A percentile compares a stretch with the other conserved stretches of the same genome.
Evolutionary conservation across 306 rosid species (phyloP).

Genomic region (Ormosia emarginata): DNA sequence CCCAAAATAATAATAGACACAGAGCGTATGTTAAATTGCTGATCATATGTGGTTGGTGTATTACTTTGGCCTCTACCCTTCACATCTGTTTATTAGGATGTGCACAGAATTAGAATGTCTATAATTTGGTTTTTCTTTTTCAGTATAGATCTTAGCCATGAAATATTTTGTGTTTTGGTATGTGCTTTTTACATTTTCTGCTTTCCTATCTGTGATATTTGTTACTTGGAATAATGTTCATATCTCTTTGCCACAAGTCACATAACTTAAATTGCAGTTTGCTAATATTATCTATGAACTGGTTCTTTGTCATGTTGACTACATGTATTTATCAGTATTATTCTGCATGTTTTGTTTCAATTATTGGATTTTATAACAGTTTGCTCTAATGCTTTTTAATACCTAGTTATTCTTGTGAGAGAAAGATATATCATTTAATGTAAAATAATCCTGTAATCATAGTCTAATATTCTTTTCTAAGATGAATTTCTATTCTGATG

Average conservation of each 20-base stretch:
- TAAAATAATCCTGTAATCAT: neutral
- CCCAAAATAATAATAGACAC: neutral
- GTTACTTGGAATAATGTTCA: neutral
- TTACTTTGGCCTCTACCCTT: neutral
- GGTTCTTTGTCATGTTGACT: neutral
- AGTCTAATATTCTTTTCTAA: neutral
- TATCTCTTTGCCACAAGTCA: neutral
- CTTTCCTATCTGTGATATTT: neutral
- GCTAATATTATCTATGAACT: neutral
- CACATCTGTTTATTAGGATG: neutral
- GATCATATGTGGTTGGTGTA: neutral
- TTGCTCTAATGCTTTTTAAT: neutral
- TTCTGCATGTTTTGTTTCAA: neutral
- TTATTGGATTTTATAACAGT: neutral
- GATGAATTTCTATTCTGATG: neutral
- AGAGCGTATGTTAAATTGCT: neutral
- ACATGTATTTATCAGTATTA: neutral
- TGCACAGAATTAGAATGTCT: neutral
- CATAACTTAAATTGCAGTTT: neutral
- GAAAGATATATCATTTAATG: neutral
- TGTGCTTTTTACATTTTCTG: neutral
- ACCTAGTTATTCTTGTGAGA: neutral
- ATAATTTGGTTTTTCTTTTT: neutral
- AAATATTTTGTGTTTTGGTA: neutral
- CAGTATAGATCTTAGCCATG: neutral